Percentiles rank a stretch among this genome's conserved stretches.
Conservation (phyloP, 768 basidiomycete genomes). For the Heimioporus sp. region DNA sequence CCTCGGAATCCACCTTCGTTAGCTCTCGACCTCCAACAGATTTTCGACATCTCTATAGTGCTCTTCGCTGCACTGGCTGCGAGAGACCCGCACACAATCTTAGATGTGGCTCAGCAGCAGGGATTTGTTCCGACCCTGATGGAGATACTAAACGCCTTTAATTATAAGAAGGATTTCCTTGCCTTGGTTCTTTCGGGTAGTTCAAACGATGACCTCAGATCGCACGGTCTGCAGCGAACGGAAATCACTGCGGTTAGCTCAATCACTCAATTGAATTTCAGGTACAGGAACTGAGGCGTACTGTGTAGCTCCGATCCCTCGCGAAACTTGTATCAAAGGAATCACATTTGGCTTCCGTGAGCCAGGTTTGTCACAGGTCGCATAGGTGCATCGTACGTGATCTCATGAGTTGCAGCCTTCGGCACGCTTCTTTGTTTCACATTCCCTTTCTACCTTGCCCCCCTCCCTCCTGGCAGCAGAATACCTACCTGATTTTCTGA, state of each 20-base stretch:
- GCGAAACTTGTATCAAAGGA: slow-evolving; percentile 36
- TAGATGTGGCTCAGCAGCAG: slow-evolving; percentile 47
- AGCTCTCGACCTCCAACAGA: slow-evolving; percentile 33
- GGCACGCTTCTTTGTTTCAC: slow-evolving; percentile 51
- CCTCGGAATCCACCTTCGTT: not conserved
- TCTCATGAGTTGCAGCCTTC: slow-evolving; percentile 41
- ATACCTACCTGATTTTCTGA: slow-evolving; percentile 31
- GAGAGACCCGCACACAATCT: slow-evolving; percentile 52
- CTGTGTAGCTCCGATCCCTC: slow-evolving; percentile 34
- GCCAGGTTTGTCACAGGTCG: slow-evolving; percentile 15
- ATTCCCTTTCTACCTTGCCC: slow-evolving; percentile 48
- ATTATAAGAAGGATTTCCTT: slow-evolving; percentile 47
- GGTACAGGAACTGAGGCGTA: slow-evolving; percentile 5
- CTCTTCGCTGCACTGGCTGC: slow-evolving; percentile 65
- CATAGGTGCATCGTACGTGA: not conserved
- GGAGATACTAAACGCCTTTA: slow-evolving; percentile 35
- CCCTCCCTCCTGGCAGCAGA: slow-evolving; percentile 38
- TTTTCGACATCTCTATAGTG: slow-evolving; percentile 61
- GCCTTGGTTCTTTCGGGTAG: slow-evolving; percentile 35
- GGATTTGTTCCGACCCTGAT: slow-evolving; percentile 43
- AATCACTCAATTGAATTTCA: not conserved
- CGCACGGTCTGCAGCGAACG: slow-evolving; percentile 51
- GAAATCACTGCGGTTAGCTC: slow-evolving; percentile 54
- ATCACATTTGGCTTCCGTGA: slow-evolving; percentile 23
- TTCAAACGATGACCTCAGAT: slow-evolving; percentile 46